These are phyloP conservation scores for Tylopilus rubrobrunneus DNA, from an alignment of 768 basidiomycete species.

Conservation along the genomic window DNA sequence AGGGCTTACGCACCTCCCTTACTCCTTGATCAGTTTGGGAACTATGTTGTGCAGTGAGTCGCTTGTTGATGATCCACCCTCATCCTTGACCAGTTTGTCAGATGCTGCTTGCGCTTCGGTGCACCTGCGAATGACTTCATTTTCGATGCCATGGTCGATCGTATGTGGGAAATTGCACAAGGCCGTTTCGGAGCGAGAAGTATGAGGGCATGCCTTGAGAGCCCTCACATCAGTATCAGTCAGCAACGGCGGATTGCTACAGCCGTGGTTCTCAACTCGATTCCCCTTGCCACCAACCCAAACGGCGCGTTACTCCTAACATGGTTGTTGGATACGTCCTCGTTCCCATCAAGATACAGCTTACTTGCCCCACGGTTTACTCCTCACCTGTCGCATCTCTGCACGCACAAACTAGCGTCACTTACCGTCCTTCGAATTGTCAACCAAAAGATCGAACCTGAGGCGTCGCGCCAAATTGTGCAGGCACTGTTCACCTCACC, in stretches of 20 bases:
- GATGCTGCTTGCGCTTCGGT: slow-evolving; percentile 89
- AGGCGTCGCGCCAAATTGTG: slow-evolving; percentile 82
- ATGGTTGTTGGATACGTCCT: slow-evolving; percentile 94
- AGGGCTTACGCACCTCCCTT: slow-evolving; percentile 91
- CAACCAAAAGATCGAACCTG: slow-evolving; percentile 92
- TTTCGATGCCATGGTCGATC: slow-evolving; percentile 96
- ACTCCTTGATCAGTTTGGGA: slow-evolving; percentile 90
- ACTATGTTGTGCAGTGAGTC: slow-evolving; percentile 88
- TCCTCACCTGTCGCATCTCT: slow-evolving; percentile 93
- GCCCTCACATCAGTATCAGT: slow-evolving; percentile 76
- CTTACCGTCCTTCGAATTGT: slow-evolving; percentile 92
- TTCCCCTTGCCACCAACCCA: slow-evolving; percentile 94
- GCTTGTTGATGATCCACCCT: not conserved
- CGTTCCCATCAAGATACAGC: slow-evolving; percentile 93
- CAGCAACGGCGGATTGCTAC: slow-evolving; percentile 96
- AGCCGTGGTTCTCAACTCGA: slow-evolving; percentile 93
- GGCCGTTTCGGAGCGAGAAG: slow-evolving; percentile 97
- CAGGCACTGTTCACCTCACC: slow-evolving; percentile 89
- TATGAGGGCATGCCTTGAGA: slow-evolving; percentile 96
- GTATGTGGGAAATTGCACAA: slow-evolving; percentile 98
- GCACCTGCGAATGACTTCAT: slow-evolving; percentile 91
- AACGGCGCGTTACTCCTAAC: slow-evolving; percentile 95
- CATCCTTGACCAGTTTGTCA: slow-evolving; percentile 27
- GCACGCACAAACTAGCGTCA: slow-evolving; percentile 96
- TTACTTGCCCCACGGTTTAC: slow-evolving; percentile 94